Conservation (phyloP, 257 asterid genomes). For the Ophiorrhiza pumila region DNA sequence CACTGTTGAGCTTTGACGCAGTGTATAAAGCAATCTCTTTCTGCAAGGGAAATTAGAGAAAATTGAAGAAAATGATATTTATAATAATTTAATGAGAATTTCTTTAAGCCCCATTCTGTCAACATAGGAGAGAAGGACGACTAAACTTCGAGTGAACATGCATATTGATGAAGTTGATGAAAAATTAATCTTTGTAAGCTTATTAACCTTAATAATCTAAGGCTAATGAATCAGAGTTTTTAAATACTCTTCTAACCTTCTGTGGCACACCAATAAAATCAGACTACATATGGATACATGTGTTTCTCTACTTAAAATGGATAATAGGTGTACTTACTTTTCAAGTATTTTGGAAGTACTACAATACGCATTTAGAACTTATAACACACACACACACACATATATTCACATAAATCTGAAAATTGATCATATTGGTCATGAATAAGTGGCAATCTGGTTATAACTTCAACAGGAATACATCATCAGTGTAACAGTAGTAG, state of each 20-base stretch:
- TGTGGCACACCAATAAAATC: neutral
- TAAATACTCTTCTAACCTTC: neutral
- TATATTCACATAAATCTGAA: slow-evolving; percentile 4
- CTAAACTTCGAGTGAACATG: neutral
- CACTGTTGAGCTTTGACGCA: slow-evolving; percentile 90
- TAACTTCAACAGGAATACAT: neutral
- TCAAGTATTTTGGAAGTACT: neutral
- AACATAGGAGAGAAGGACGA: neutral
- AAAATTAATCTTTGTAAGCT: neutral
- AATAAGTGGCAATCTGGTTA: neutral
- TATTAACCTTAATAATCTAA: neutral
- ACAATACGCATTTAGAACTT: neutral
- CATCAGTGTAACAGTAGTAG: slow-evolving; percentile 5
- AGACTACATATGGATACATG: neutral
- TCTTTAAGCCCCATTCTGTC: neutral
- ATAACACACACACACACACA: neutral
- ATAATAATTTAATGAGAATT: neutral
- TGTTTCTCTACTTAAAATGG: neutral
- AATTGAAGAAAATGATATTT: neutral
- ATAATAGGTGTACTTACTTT: neutral
- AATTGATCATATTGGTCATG: neutral
- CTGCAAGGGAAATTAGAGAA: slow-evolving; percentile 51
- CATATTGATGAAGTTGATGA: neutral
- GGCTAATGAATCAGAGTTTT: neutral
- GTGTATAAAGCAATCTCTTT: slow-evolving; percentile 96